Evolutionary conservation across 2,329 filamentous ascomycete species (phyloP), one percentile per base, ranked within the genome.

Genomic region (Neonectria neomacrospora): DNA sequence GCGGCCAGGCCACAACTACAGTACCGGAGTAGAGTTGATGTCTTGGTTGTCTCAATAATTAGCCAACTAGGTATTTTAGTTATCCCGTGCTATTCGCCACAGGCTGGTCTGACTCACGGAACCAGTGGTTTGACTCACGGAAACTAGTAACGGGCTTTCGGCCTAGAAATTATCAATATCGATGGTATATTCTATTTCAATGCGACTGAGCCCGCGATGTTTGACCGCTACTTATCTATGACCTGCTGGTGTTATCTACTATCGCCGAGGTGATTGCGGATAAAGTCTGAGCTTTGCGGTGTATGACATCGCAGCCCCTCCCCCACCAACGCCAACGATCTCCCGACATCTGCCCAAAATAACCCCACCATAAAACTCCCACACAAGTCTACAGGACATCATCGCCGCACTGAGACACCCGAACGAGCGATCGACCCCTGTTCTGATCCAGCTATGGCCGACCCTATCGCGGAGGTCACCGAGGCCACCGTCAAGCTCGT

Each of bases 401-500:
- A 47, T 41, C 28, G 44, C 34, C 30, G 23, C 5, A 58, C 32
- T 58, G n/a, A 26, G 23, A 45, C 32, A 4, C 32, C 10, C 56
- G 42, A 41, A 47, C 47, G 20, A 55, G 42, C 41, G 11, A 62
- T 26, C 55, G 47, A 69, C 10, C n/a, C 8, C 20, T 47, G 18
- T 16, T 11, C 18, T 34, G 28, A 58, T 54, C 53, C 11, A 47
- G 70, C 30, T 32, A 73, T 73, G 71, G 62, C 71, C 59, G 71
- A 73, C 67, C 65, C 67, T 47, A 60, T 73, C 58, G 71, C 68
- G 53, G 71, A 73, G 64, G 55, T 73, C 59, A 70, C 69, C 34
- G 71, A 72, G 64, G 71, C 64, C 58, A 73, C 71, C 45, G 70
- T 86, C 63, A 89, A 89, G 80, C 82, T 89, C 45, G 80, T 86